A percentile compares a stretch with the other conserved stretches of the same genome.
Conservation (phyloP, 148 eudicot genomes). For the Nyssa sinensis region DNA sequence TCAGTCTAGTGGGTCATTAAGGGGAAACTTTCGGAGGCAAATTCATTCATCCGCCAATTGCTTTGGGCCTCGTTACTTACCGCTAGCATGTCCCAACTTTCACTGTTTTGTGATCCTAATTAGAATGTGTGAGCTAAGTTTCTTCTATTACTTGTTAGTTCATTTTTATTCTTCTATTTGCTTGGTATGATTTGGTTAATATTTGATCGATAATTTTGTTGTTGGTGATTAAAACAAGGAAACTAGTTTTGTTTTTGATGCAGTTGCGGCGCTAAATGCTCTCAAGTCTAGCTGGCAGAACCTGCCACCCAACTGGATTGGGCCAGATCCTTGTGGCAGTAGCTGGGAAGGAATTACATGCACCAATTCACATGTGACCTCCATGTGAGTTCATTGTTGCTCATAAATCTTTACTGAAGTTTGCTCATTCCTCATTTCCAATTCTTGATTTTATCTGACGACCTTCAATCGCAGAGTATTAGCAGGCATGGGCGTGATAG, state of each 20-base stretch:
- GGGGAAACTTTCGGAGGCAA: no score
- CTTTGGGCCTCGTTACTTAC: no score
- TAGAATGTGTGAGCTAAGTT: no score
- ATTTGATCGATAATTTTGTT: no score
- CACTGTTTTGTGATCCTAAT: no score
- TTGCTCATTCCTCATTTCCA: constrained; percentile 1
- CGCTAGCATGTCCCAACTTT: no score
- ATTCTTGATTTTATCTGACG: neutral
- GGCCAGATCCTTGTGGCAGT: constrained; percentile 76
- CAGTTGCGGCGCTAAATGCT: constrained; percentile 59
- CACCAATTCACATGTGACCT: constrained; percentile 47
- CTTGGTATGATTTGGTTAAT: no score
- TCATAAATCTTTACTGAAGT: neutral
- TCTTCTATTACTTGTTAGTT: no score
- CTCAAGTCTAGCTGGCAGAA: constrained; percentile 57
- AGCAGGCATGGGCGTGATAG: constrained; percentile 54
- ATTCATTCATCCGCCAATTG: no score
- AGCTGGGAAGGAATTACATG: constrained; percentile 80
- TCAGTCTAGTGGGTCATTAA: no score
- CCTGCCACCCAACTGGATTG: constrained; percentile 68
- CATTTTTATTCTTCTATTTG: no score
- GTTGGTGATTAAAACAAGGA: neutral
- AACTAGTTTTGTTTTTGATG: constrained; percentile 13
- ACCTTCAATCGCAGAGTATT: constrained; percentile 49
- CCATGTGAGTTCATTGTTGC: constrained; percentile 40